A percentile compares a stretch with the other conserved stretches of the same genome.
Conservation (phyloP, 2,329 filamentous ascomycete genomes). For the Colletotrichum sp. region DNA sequence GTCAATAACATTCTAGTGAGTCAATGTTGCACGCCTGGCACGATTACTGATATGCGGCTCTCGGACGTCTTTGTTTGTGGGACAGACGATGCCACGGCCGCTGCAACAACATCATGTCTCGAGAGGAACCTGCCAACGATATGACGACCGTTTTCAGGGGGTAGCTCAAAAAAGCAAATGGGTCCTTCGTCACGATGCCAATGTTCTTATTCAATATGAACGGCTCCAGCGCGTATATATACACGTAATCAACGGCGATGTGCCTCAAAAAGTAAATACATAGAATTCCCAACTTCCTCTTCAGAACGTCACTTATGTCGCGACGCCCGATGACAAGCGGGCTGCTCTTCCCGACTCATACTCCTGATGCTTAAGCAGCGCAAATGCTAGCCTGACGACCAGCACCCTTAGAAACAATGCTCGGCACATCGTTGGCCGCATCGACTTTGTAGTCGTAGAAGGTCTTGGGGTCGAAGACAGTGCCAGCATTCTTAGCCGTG, state of each 20-base stretch:
- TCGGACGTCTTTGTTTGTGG: background rate
- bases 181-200: background rate
- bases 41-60: background rate
- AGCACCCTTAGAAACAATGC: conserved; percentile 22
- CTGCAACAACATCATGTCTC: accelerated
- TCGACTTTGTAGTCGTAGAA: conserved; percentile 24
- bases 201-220: conserved; percentile 1
- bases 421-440: conserved; percentile 24
- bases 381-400: conserved; percentile 27
- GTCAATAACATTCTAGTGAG: background rate
- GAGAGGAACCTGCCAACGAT: background rate
- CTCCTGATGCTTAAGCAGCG: background rate
- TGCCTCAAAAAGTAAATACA: conserved; percentile 6
- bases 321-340: background rate
- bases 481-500: conserved; percentile 12
- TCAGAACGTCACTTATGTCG: background rate
- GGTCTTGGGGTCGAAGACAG: conserved; percentile 13
- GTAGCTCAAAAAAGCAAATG: background rate
- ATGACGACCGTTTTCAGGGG: no score
- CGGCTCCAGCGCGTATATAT: background rate
- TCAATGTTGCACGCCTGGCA: background rate
- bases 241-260: background rate
- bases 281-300: background rate
- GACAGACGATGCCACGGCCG: background rate
- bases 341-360: background rate